phyloP scores from a whole-genome alignment of 2,329 filamentous ascomycete genomes.

The Venturia effusa region DNA sequence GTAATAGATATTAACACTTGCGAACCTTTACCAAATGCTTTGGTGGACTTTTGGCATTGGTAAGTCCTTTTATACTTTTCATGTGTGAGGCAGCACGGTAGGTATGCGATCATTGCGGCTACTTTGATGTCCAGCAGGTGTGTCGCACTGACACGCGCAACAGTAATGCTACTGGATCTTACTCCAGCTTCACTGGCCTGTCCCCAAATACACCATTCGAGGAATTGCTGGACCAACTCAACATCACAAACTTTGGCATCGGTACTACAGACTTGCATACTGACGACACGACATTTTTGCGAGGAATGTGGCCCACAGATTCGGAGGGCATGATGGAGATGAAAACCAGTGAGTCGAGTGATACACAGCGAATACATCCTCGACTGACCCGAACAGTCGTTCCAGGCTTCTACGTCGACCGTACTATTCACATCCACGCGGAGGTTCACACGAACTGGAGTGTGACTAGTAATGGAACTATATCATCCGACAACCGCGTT shows the following conservation, averaged over 20 bases:
- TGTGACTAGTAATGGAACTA: conserved; percentile 14
- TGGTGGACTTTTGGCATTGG: not conserved
- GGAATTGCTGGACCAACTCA: not conserved
- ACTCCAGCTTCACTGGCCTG: not conserved
- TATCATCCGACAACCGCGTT: conserved; percentile 20
- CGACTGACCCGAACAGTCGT: not conserved
- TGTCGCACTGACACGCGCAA: too few species aligned
- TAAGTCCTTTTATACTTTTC: too few species aligned
- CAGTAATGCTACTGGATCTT: not conserved
- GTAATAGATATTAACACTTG: not conserved
- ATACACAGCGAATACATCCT: not conserved
- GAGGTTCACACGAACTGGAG: not conserved
- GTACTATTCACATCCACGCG: not conserved
- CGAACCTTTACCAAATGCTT: not conserved
- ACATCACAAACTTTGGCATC: not conserved
- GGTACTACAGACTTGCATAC: not conserved
- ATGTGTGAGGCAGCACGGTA: too few species aligned
- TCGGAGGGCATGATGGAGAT: conserved; percentile 26
- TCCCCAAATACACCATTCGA: not conserved
- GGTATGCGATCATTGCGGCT: too few species aligned
- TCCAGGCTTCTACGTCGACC: not conserved
- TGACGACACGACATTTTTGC: conserved; percentile 23
- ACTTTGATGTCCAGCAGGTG: too few species aligned
- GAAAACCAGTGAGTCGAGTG: conserved; percentile 25
- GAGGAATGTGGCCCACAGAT: conserved; percentile 23